A percentile compares a stretch with the other conserved stretches of the same genome.
Conservation (phyloP, 768 basidiomycete genomes). For the Lactifluus rugatus region DNA sequence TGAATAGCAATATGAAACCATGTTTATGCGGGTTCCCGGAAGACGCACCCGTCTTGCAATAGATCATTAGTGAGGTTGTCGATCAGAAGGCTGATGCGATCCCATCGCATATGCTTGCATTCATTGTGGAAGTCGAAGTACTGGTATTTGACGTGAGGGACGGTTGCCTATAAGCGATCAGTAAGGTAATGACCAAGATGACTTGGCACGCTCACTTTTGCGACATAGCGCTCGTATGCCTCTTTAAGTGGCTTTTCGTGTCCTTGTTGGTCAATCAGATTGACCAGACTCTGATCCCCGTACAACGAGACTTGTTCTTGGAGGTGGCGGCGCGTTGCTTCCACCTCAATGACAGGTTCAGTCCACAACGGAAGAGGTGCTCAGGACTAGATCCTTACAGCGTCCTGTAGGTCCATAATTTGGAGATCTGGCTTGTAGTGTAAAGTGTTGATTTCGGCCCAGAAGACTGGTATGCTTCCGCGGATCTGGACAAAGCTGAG, state of each 20-base stretch:
- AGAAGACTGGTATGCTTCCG: constrained; percentile 89
- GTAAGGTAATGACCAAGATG: background rate
- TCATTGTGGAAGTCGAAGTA: constrained; percentile 98
- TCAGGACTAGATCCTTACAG: constrained; percentile 40
- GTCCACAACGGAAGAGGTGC: background rate
- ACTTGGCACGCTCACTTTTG: constrained; percentile 35
- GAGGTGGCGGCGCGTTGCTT: constrained; percentile 66
- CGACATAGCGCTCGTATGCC: constrained; percentile 74
- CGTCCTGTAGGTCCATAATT: constrained; percentile 86
- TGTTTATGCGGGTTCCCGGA: background rate
- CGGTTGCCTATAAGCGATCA: constrained; percentile 37
- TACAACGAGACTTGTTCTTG: constrained; percentile 63
- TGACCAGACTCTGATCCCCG: constrained; percentile 72
- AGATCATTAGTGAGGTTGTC: constrained; percentile 68
- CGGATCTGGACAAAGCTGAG: constrained; percentile 89
- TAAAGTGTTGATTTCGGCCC: constrained; percentile 93
- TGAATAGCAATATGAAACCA: constrained; percentile 23
- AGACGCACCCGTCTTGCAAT: constrained; percentile 50
- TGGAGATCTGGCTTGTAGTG: constrained; percentile 95
- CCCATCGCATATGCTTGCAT: constrained; percentile 91
- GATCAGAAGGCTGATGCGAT: constrained; percentile 76
- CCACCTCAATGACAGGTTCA: constrained; percentile 37
- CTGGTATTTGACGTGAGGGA: constrained; percentile 69
- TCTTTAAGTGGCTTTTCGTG: constrained; percentile 92
- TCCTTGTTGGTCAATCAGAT: constrained; percentile 89